Conservation (phyloP, 768 basidiomycete species). For the Russula earlei region DNA sequence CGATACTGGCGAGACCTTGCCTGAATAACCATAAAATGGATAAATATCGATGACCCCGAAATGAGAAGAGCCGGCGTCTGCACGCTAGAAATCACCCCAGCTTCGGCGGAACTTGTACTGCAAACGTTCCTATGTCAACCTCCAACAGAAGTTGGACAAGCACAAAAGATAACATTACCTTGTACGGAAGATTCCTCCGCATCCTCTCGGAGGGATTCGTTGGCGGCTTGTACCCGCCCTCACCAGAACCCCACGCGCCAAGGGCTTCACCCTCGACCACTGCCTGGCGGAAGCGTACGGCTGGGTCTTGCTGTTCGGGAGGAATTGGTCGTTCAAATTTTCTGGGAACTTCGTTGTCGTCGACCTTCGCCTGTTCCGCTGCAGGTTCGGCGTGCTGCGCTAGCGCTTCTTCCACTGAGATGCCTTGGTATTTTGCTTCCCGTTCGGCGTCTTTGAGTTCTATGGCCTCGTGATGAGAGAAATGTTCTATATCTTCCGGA, state of each 20-base stretch:
- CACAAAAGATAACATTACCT: conserved; percentile 40
- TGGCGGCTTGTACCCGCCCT: conserved; percentile 64
- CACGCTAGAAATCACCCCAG: conserved; percentile 59
- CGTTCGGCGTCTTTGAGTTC: conserved; percentile 76
- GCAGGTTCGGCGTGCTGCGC: conserved; percentile 31
- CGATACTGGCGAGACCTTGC: not conserved
- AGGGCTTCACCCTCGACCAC: conserved; percentile 41
- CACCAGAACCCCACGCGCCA: conserved; percentile 65
- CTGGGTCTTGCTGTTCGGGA: conserved; percentile 65
- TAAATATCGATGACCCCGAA: conserved; percentile 5
- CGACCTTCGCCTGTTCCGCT: not conserved
- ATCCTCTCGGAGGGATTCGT: conserved; percentile 65
- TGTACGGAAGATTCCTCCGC: conserved; percentile 81
- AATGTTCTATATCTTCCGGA: conserved; percentile 90
- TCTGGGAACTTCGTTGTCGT: conserved; percentile 27
- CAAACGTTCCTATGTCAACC: conserved; percentile 50
- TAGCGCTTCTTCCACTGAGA: conserved; percentile 63
- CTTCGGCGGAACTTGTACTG: conserved; percentile 87
- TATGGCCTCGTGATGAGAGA: conserved; percentile 78
- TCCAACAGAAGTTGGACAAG: conserved; percentile 19
- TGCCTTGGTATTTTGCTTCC: conserved; percentile 78
- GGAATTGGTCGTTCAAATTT: conserved; percentile 41
- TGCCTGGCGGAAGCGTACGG: conserved; percentile 48
- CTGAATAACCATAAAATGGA: not conserved
- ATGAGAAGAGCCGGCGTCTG: not conserved